These are phyloP conservation scores for Pyrenophora seminiperda DNA, from an alignment of 2,329 filamentous ascomycete genomes.

Conservation along the genomic window DNA sequence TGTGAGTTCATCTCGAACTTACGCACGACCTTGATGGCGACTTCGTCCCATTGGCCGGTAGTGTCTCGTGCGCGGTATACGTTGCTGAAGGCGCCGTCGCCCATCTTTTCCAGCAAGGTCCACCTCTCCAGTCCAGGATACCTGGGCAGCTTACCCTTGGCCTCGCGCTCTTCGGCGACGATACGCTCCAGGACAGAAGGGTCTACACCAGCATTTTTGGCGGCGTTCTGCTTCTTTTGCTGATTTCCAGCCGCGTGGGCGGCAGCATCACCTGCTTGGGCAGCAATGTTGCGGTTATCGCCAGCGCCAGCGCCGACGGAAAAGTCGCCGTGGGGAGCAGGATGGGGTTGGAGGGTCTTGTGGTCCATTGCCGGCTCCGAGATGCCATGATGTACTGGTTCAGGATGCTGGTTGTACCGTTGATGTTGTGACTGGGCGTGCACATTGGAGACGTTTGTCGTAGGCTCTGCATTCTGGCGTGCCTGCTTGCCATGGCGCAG, in stretches of 20 bases:
- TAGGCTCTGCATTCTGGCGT: constrained; percentile 68
- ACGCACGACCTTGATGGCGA: constrained; percentile 97
- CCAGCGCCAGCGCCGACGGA: constrained; percentile 66
- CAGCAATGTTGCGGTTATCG: constrained; percentile 67
- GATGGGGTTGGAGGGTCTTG: constrained; percentile 59
- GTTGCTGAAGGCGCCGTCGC: constrained; percentile 97
- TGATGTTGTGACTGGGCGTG: constrained; percentile 65
- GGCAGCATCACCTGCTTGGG: constrained; percentile 69
- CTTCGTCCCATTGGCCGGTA: constrained; percentile 73
- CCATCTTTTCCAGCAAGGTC: constrained; percentile 94
- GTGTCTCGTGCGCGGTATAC: constrained; percentile 88
- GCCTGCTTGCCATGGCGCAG: constrained; percentile 98
- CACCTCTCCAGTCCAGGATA: constrained; percentile 87
- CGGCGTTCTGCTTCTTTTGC: constrained; percentile 60
- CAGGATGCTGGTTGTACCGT: constrained; percentile 54
- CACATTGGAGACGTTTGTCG: constrained; percentile 66
- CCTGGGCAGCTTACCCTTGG: constrained; percentile 79
- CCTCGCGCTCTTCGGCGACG: constrained; percentile 89
- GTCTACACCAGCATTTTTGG: constrained; percentile 56
- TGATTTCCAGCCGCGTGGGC: constrained; percentile 66
- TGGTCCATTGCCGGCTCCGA: constrained; percentile 64
- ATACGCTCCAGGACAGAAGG: constrained; percentile 77
- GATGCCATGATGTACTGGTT: constrained; percentile 61
- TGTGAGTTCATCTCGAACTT: constrained; percentile 99
- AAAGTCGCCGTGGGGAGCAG: constrained; percentile 60